Base-by-base conservation (phyloP, 371 early-diverging fungal genomes). In the Mucor circinelloides region DNA sequence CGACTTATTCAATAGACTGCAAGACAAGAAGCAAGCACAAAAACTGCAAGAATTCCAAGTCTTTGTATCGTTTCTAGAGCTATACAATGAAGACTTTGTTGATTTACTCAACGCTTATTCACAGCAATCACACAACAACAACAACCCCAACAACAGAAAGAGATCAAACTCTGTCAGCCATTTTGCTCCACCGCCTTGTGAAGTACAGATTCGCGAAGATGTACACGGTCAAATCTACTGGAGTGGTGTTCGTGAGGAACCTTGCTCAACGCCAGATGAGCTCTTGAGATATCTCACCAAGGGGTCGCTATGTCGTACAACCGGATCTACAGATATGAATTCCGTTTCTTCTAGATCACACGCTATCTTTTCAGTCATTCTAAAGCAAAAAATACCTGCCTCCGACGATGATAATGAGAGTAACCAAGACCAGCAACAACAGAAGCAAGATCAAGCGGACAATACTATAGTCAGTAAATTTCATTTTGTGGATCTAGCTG, bases 311-410 rank as follows among this genome's bases (percentile, higher is more conserved):
- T 87, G 92, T 78, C 90, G 99, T 69, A 97, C 95, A 58, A 98
- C 99, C 23, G 96, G 94, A 32, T 88, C 93, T 28, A 99, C 99
- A 23, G 94, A 96, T 60, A 99, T 99, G 99, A 99, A 99, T 83
- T 86, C 87, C 34, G 86, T 91, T 4, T 97, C 97, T 2, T 98
- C 98, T 19, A 87, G 99, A 69, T 97, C 97, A 30, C 99, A 99
- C 81, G 99, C 99, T 50, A 97, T 99, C 60, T 99, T 98, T 79
- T 91, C 95, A 12, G 89, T 98, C 23, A 90, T 87, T 46, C 83
- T 95, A 36, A 78, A 85, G 58, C 91, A 90, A 66, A 73, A 81
- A 21, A 71, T 80, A 25, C 54, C 70, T 25, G 73, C 71, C 9
- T 67, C 36, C 3, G 23, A 12, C 12, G 23, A 17, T 17, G 42